These are phyloP conservation scores for Setaria viridis DNA, from an alignment of 202 grass and related monocot genomes.

Conservation along the genomic window DNA sequence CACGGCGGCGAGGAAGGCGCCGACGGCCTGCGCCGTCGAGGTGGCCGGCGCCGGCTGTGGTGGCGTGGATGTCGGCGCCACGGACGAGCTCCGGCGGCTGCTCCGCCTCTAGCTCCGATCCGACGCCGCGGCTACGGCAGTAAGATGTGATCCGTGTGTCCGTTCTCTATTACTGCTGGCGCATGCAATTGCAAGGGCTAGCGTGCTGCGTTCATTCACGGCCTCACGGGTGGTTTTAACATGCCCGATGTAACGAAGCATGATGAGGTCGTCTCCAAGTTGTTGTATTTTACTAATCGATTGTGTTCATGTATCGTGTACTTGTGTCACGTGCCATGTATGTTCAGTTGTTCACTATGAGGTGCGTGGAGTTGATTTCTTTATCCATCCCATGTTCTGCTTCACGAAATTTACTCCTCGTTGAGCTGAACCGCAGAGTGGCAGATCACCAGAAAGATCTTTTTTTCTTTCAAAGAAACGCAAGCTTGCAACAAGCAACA, in stretches of 20 bases:
- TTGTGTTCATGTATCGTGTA: neutral
- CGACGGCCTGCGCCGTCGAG: conserved; percentile 21
- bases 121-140: neutral
- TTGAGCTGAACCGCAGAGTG: neutral
- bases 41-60: neutral
- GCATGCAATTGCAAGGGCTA: conserved; percentile 19
- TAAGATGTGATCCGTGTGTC: neutral
- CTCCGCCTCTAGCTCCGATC: conserved; percentile 54
- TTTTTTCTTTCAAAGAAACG: too few species aligned
- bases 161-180: neutral
- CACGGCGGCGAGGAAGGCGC: conserved; percentile 38
- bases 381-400: neutral
- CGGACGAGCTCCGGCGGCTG: conserved; percentile 72
- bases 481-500: neutral
- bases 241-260: conserved; percentile 25
- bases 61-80: conserved; percentile 65
- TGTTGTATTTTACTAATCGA: conserved; percentile 36
- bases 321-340: neutral
- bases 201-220: conserved; percentile 9
- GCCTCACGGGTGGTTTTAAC: conserved; percentile 12
- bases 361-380: neutral
- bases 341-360: neutral
- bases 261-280: neutral
- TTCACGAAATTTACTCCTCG: neutral
- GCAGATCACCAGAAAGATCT: neutral